Base-by-base conservation (phyloP, 306 rosid genomes). In the Cucumis cinereus region DNA sequence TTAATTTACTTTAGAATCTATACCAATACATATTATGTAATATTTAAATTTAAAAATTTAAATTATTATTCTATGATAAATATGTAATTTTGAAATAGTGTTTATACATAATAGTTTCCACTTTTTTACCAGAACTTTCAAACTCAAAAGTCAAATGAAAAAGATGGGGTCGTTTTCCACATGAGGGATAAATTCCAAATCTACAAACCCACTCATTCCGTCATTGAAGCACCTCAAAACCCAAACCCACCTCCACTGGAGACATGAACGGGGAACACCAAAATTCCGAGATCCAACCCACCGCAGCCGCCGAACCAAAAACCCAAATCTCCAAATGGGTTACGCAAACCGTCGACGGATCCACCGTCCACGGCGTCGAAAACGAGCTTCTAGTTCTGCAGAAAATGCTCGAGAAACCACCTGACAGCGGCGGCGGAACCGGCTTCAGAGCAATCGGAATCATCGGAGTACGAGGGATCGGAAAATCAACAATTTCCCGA, bases 381-480 rank as follows among this genome's bases (percentile, higher is more conserved):
- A 61, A 47, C 50, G 78, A 79, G 43, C 45, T 41, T 12, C 19
- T 69, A 41, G 67, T 56, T 6, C 43, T 83, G 45, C 10, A 58
- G 17, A 72, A 79, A 20, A 26, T 79, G 72, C 24, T 83, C 10
- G 35, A 28, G 5, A 9, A 6, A 11, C 38, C 52, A 15, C 56
- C 53, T 30, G 4, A 3, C 43, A 28, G 7, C 40, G n/a, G 26
- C 49, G 64, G 64, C 17, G 19, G 14, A 33, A 40, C 57, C 16
- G 28, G 57, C 15, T 83, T 83, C 76, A 79, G 72, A 35, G 64
- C 78, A 9, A 74, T 83, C 20, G 83, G 81, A 20, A 62, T 83
- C 55, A 61, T 63, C 12, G 83, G 83, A 36, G 36, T 36, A 15
- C 76, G 36, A 9, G 86, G 83, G 9, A 67, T 76, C 7, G 81